Base-by-base conservation (phyloP, 257 asterid genomes). In the Sherardia arvensis region DNA sequence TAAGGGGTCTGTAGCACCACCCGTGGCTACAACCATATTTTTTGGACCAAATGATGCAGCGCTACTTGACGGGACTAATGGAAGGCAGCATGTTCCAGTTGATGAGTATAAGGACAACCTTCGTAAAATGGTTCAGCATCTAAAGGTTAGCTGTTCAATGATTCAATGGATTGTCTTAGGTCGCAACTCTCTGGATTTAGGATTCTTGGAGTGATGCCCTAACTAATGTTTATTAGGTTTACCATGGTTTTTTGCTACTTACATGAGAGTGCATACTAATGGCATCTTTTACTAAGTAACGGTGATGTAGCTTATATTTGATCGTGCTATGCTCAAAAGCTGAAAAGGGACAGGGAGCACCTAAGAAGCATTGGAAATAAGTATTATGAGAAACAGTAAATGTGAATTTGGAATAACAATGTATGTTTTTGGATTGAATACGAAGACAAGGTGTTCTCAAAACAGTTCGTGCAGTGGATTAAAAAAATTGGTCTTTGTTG, bases 21-120 rank as follows among this genome's bases (percentile, higher is more conserved):
- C 91, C 59, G 67, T 69, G 38, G 96, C 86, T 65, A 83, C 76
- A 53, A 89, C 96, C 57, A 70, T 92, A 62, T 89, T 89, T 66
- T 92, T 92, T 43, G 97, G 99, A 70, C 97, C 96, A 71, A 92
- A 87, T 69, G 99, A 87, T 64, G 97, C 99, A 34, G 97, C 97
- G 48, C 85, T 79, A 23, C 64, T 74, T 38, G 85, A 79, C 43
- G 85, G 96, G 69, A 82, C 90, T 20, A 85, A 95, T 57, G 86
- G 79, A 78, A 84, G 77, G 77, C 96, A 87, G 78, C 97, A 89
- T 65, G 94, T 92, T 47, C 91, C 99, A 14, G 57, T 85, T 26
- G 85, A 85, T 69, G 99, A 92, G 69, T 92, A 89, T 79, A 89
- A 82, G 83, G 88, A 85, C 57, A 92, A 92, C 67, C 73, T 92